phyloP scores from a whole-genome alignment of 2,329 filamentous ascomycete species.

The Fusarium graminum region DNA sequence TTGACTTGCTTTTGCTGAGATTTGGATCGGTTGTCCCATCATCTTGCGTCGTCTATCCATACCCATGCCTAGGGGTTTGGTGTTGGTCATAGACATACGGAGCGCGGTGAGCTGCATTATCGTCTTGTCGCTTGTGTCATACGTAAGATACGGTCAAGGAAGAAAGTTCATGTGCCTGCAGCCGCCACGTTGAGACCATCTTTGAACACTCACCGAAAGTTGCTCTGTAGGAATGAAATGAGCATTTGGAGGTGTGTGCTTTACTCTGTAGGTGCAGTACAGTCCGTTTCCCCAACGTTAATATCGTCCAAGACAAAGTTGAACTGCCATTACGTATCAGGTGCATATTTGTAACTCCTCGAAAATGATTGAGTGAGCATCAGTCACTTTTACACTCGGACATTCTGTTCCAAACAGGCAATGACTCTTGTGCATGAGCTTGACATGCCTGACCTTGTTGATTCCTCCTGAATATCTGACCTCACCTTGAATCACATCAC shows the following conservation, averaged over 20 bases:
- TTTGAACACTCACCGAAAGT: conserved; percentile 27
- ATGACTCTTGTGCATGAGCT: conserved; percentile 16
- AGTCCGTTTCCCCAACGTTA: conserved; percentile 29
- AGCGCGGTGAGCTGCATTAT: conserved; percentile 33
- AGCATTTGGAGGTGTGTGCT: conserved; percentile 23
- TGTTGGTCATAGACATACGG: neutral
- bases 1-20: conserved; percentile 41
- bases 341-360: conserved; percentile 11
- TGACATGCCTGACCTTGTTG: conserved; percentile 10
- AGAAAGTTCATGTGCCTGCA: conserved; percentile 23
- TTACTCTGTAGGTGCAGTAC: conserved; percentile 10
- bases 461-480: conserved; percentile 15
- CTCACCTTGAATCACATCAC: conserved; percentile 1
- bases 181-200: conserved; percentile 2
- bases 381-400: conserved; percentile 25
- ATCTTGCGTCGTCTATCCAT: conserved; percentile 23
- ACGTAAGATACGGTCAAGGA: conserved; percentile 38
- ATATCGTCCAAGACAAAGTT: conserved; percentile 7
- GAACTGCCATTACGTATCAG: conserved; percentile 33
- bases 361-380: conserved; percentile 23
- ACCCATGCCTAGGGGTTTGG: conserved; percentile 13
- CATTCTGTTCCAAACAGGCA: conserved; percentile 23
- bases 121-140: conserved; percentile 13
- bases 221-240: conserved; percentile 23
- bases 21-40: conserved; percentile 37